Percentiles rank a stretch among this genome's conserved stretches.
These are phyloP conservation scores for Diaporthe longicolla DNA, from an alignment of 2,329 filamentous ascomycete species.

Conservation along the genomic window DNA sequence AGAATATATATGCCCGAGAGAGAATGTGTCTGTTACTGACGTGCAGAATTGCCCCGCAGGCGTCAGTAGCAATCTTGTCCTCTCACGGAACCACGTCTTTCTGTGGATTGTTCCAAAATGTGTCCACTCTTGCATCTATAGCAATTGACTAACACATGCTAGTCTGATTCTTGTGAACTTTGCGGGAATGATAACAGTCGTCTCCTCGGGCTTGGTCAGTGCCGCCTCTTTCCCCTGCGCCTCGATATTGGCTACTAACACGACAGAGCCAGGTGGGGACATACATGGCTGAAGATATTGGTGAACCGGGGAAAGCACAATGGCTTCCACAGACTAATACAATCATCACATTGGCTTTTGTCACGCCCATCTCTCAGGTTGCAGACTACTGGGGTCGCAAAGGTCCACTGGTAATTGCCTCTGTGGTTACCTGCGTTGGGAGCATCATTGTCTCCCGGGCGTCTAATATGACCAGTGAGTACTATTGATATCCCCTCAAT, in stretches of 20 bases:
- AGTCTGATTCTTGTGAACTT: background rate
- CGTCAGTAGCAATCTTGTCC: background rate
- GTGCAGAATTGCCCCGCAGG: background rate
- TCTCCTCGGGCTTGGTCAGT: background rate
- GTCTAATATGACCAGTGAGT: too few relatives aligned
- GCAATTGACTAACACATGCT: too few relatives aligned
- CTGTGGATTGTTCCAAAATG: too few relatives aligned
- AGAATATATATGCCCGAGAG: background rate
- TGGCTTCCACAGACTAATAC: constrained; percentile 6
- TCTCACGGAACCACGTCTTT: too few relatives aligned
- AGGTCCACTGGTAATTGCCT: too few relatives aligned
- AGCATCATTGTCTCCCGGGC: too few relatives aligned
- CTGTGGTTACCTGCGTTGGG: too few relatives aligned
- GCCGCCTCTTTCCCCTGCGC: background rate
- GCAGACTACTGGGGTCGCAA: too few relatives aligned
- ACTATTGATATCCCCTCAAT: too few relatives aligned
- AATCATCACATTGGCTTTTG: constrained; percentile 1
- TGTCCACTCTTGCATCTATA: too few relatives aligned
- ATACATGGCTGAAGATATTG: constrained; percentile 10
- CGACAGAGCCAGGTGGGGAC: background rate
- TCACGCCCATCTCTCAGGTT: background rate
- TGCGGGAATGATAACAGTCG: constrained; percentile 14
- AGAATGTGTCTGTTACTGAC: background rate
- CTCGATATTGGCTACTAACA: background rate
- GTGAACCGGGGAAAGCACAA: background rate